These are phyloP conservation scores for Rhodotorula glutinis DNA, from an alignment of 1,284 basidiomycete species.

Conservation along the genomic window DNA sequence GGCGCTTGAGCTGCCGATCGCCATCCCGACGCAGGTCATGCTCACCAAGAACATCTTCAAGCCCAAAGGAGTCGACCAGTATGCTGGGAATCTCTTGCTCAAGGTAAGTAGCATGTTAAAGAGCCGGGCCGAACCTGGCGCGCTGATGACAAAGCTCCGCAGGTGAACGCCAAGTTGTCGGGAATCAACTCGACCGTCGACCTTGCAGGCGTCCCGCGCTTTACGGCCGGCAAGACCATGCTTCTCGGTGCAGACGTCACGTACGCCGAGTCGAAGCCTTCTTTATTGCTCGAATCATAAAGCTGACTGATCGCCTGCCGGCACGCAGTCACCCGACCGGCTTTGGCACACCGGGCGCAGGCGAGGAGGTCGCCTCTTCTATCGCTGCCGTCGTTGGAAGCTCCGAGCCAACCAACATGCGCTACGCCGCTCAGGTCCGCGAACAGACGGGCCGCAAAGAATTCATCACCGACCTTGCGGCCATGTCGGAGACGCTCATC, in stretches of 20 bases:
- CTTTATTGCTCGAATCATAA: neutral
- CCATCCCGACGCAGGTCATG: conserved; percentile 47
- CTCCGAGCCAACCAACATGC: conserved; percentile 6
- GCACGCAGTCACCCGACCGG: conserved; percentile 39
- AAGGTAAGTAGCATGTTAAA: neutral
- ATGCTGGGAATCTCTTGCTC: conserved; percentile 28
- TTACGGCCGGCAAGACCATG: conserved; percentile 47
- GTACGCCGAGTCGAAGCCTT: neutral
- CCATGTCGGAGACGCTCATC: conserved; percentile 45
- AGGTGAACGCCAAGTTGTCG: conserved; percentile 51
- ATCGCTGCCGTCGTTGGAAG: conserved; percentile 53
- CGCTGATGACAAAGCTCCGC: neutral
- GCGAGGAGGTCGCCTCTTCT: conserved; percentile 48
- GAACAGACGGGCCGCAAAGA: conserved; percentile 51
- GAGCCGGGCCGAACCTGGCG: neutral
- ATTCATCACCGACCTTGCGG: conserved; percentile 45
- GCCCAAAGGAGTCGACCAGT: conserved; percentile 47
- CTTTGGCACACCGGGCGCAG: conserved; percentile 42
- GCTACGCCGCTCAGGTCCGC: conserved; percentile 49
- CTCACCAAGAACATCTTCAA: conserved; percentile 33
- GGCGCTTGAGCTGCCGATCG: conserved; percentile 45
- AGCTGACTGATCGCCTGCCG: too few species aligned
- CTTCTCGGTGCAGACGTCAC: conserved; percentile 50
- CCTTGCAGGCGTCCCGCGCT: conserved; percentile 47
- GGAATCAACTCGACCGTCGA: conserved; percentile 50